These are phyloP conservation scores for Carallia brachiata DNA, from an alignment of 345 rosid genomes.

Conservation along the genomic window DNA sequence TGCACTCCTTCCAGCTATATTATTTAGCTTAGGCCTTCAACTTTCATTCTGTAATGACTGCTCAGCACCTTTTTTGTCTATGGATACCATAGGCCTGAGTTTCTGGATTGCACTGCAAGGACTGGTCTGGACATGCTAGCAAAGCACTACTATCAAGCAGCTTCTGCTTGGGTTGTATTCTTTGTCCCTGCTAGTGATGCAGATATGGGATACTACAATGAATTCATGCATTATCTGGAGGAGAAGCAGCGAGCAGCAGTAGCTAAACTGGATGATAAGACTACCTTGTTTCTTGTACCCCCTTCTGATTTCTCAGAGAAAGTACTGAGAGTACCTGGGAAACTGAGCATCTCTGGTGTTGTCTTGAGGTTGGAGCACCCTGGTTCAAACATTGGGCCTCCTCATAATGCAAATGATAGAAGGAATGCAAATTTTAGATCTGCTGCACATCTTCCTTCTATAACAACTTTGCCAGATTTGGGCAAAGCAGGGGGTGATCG, in stretches of 20 bases:
- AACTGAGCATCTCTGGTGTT: conserved; percentile 92
- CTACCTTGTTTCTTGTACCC: conserved; percentile 92
- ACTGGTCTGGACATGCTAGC: conserved; percentile 94
- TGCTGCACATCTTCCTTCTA: conserved; percentile 29
- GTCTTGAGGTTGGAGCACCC: conserved; percentile 63
- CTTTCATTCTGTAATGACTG: not conserved
- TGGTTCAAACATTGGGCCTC: conserved; percentile 42
- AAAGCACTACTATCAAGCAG: conserved; percentile 91
- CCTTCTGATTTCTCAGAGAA: conserved; percentile 94
- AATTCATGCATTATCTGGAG: conserved; percentile 86
- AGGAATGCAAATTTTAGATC: conserved; percentile 33
- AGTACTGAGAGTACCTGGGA: conserved; percentile 88
- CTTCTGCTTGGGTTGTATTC: conserved; percentile 91
- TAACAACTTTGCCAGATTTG: conserved; percentile 33
- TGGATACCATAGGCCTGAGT: conserved; percentile 68
- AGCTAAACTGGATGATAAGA: conserved; percentile 82
- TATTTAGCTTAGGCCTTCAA: not conserved
- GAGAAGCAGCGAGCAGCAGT: conserved; percentile 98
- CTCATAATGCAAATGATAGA: conserved; percentile 42
- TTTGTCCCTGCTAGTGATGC: conserved; percentile 87
- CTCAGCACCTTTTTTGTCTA: not conserved
- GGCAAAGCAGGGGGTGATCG: conserved; percentile 32
- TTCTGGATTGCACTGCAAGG: conserved; percentile 93
- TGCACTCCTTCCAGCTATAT: not conserved
- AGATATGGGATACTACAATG: conserved; percentile 79